These are phyloP conservation scores for Pythium vanterpoolii DNA, from an alignment of 352 stramenopile species.

Conservation along the genomic window DNA sequence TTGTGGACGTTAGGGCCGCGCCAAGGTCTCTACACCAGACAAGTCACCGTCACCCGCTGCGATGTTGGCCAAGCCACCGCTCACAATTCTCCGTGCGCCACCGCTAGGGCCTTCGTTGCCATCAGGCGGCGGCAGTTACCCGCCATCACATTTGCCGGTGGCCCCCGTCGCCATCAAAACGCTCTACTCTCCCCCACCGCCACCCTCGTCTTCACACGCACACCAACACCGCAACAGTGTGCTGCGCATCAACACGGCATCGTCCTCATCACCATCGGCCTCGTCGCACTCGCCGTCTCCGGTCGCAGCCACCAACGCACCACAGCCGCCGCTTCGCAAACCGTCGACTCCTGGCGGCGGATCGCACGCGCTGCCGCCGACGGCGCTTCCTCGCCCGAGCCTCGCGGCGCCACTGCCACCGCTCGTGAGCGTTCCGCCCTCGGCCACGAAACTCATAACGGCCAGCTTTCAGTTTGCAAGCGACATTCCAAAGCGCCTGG, in stretches of 20 bases:
- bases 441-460: constrained; percentile 56
- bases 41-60: constrained; percentile 9
- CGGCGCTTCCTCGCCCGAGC: constrained; percentile 1
- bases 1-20: constrained; percentile 19
- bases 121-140: neutral
- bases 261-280: neutral
- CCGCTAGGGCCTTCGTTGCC: neutral
- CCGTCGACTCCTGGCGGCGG: constrained; percentile 1
- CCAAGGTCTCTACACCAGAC: constrained; percentile 21
- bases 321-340: neutral
- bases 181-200: constrained; percentile 10
- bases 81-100: constrained; percentile 30
- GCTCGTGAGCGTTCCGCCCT: constrained; percentile 19
- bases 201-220: neutral
- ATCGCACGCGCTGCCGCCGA: neutral
- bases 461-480: constrained; percentile 54
- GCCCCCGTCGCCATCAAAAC: neutral
- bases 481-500: constrained; percentile 50
- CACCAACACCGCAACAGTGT: constrained; percentile 12
- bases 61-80: constrained; percentile 44
- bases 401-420: neutral
- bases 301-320: neutral
- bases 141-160: constrained; percentile 8
- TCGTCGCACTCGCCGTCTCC: constrained; percentile 2
- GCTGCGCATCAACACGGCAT: constrained; percentile 19